Conservation (phyloP, 352 stramenopile genomes). For the Globisporangium carolinianum region DNA sequence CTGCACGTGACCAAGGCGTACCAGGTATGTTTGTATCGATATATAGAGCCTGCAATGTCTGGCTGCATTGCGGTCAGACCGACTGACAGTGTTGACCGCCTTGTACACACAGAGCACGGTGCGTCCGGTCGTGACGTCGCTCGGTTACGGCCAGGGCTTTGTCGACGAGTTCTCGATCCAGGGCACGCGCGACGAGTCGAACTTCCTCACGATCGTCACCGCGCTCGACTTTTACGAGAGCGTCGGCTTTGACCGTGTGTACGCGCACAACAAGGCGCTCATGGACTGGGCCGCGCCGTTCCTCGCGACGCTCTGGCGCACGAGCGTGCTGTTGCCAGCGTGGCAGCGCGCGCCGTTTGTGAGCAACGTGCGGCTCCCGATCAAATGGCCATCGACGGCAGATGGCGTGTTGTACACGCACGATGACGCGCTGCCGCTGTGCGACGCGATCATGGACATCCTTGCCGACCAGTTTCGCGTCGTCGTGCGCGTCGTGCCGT, state of each 20-base stretch:
- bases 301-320: constrained; percentile 66
- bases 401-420: constrained; percentile 41
- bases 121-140: constrained; percentile 71
- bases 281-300: constrained; percentile 80
- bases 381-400: constrained; percentile 45
- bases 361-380: constrained; percentile 69
- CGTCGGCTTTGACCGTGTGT: constrained; percentile 64
- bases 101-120: constrained; percentile 23
- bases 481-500: constrained; percentile 57
- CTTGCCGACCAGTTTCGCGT: constrained; percentile 67
- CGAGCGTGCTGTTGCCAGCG: constrained; percentile 54
- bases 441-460: constrained; percentile 77
- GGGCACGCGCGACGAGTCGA: constrained; percentile 75
- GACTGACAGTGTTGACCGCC: no score
- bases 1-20: constrained; percentile 79
- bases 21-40: constrained; percentile 9
- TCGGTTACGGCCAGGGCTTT: constrained; percentile 75
- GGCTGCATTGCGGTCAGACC: no score
- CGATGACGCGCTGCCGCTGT: constrained; percentile 56
- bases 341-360: constrained; percentile 82
- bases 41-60: no score
- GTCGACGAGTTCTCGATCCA: constrained; percentile 83
- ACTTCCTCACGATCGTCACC: constrained; percentile 78
- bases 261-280: constrained; percentile 75
- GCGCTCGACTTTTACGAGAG: constrained; percentile 82